Evolutionary conservation across 257 asterid species (phyloP).

Genomic region (Lantana camara): DNA sequence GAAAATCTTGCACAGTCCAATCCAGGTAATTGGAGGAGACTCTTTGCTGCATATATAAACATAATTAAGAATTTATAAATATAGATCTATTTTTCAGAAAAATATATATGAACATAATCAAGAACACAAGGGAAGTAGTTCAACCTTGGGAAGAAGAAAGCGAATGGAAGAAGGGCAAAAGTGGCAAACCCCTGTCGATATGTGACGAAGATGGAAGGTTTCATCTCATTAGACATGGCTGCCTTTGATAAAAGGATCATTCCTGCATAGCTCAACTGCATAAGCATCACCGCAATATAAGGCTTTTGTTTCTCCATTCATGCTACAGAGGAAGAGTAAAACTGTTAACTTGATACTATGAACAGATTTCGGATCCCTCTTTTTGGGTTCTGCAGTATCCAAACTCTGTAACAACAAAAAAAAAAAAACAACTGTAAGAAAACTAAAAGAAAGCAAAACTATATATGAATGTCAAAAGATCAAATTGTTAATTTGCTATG

Average conservation of each 20-base stretch:
- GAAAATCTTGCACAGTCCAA: constrained; percentile 48
- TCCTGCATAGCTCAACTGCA: constrained; percentile 51
- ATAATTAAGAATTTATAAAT: too few species aligned
- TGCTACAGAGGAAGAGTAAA: too few species aligned
- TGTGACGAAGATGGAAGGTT: constrained; percentile 48
- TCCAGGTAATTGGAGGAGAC: constrained; percentile 39
- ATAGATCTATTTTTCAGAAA: too few species aligned
- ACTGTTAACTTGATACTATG: too few species aligned
- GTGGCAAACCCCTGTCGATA: constrained; percentile 57
- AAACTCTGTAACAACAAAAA: too few species aligned
- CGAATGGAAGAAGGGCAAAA: constrained; percentile 48
- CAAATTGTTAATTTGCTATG: too few species aligned
- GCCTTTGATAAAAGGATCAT: constrained; percentile 47
- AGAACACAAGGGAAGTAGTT: background rate
- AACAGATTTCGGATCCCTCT: too few species aligned
- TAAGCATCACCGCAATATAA: constrained; percentile 38
- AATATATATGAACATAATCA: too few species aligned
- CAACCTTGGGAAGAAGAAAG: constrained; percentile 36
- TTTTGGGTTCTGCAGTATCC: too few species aligned
- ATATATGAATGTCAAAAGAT: too few species aligned
- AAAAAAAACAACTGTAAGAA: too few species aligned
- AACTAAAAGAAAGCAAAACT: too few species aligned
- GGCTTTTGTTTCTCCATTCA: constrained; percentile 38
- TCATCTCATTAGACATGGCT: constrained; percentile 54
- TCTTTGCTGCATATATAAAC: constrained; percentile 37